Evolutionary conservation across 2,329 filamentous ascomycete species (phyloP).

Genomic region (Clarireedia homoeocarpa): DNA sequence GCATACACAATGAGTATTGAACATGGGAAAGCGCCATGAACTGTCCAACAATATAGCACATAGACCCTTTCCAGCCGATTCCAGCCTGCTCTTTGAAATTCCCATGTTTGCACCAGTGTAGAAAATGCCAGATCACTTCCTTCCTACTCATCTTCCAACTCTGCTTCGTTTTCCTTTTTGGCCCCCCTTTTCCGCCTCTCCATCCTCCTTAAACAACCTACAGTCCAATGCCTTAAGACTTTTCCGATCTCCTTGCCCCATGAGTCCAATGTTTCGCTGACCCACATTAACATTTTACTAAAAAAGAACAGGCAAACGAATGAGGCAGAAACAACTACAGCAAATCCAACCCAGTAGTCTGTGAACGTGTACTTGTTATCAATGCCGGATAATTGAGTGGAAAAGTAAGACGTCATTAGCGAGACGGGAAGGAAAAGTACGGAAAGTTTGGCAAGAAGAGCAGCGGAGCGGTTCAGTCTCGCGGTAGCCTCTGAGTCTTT

Average conservation of each 20-base stretch:
- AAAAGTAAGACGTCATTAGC: constrained; percentile 69
- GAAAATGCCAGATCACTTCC: not conserved
- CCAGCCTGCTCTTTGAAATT: too few relatives aligned
- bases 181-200: not conserved
- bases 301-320: constrained; percentile 50
- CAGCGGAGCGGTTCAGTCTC: constrained; percentile 61
- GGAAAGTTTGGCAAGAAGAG: constrained; percentile 65
- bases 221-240: constrained; percentile 2
- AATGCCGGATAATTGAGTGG: constrained; percentile 52
- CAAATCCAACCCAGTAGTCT: constrained; percentile 64
- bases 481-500: constrained; percentile 68
- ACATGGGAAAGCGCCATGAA: too few relatives aligned
- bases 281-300: constrained; percentile 37
- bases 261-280: constrained; percentile 37
- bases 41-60: not conserved
- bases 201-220: not conserved
- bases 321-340: constrained; percentile 51
- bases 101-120: too few relatives aligned
- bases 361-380: constrained; percentile 48
- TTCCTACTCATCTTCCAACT: not conserved
- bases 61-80: not conserved
- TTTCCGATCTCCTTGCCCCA: constrained; percentile 14
- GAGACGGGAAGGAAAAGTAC: constrained; percentile 70
- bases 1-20: too few relatives aligned
- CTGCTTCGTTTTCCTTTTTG: not conserved